phyloP scores from a whole-genome alignment of 345 rosid genomes.

The Clausena lansium region DNA sequence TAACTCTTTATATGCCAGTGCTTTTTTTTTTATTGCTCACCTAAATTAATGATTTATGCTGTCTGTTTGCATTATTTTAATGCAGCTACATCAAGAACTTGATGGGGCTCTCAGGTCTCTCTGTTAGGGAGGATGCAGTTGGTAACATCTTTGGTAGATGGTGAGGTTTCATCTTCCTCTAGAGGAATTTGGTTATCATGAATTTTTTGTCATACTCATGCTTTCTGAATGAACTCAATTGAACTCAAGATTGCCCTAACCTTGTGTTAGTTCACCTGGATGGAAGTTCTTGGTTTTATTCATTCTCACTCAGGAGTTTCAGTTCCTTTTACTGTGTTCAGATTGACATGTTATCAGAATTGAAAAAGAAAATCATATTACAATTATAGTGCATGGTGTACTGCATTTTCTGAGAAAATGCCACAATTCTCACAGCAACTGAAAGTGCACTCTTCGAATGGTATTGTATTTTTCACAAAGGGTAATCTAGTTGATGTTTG shows the following conservation, averaged over 20 bases:
- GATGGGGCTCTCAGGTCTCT: constrained; percentile 73
- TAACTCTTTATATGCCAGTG: background rate
- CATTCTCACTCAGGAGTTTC: background rate
- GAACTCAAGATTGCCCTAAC: background rate
- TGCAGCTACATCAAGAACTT: constrained; percentile 70
- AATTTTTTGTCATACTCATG: background rate
- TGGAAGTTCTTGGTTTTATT: background rate
- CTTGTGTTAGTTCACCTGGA: background rate
- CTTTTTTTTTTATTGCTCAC: background rate
- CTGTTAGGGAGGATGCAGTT: constrained; percentile 88
- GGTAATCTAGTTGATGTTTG: background rate
- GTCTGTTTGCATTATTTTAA: constrained; percentile 4
- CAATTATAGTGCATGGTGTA: no score
- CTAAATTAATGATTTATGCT: background rate
- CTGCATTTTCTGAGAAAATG: no score
- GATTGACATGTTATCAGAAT: background rate
- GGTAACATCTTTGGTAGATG: constrained; percentile 94
- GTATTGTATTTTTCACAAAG: background rate
- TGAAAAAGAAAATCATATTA: background rate
- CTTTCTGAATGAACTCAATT: background rate
- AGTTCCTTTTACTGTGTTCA: background rate
- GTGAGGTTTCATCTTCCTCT: constrained; percentile 38
- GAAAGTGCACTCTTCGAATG: background rate
- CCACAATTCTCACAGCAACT: no score
- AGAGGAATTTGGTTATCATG: constrained; percentile 6